Base-by-base conservation (phyloP, 805 yeast species). In the Millerozyma acaciae region DNA sequence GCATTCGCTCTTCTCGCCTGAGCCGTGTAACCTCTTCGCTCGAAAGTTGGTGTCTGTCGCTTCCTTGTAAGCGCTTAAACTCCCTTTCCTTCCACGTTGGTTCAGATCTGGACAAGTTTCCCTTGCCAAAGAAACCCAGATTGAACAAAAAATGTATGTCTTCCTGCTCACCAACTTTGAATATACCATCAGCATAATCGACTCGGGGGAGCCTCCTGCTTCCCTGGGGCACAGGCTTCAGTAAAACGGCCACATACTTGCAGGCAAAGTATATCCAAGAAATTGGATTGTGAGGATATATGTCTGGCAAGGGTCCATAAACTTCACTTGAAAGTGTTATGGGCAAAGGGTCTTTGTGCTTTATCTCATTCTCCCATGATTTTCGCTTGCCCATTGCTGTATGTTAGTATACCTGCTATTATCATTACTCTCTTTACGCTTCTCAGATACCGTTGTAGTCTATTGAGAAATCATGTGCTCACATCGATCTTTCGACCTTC, bases 401-500 rank as follows among this genome's bases (percentile, higher is more conserved):
- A 10, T 14, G 50, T 44, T 48, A 43, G 50, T 50, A 36, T 23
- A 25, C n/a, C n/a, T 27, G 16, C 13, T 5, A 16, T 10, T 6
- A 14, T 26, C 29, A 26, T 8, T 20, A 8, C 10, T 20, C 22
- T 20, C 22, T 20, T 18, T 20, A 19, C 21, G 10, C 15, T 22
- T 16, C 9, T 83, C 95, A 85, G 95, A 85, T 85, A 85, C 95
- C 95, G 95, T 85, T 85, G 94, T 85, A 85, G 95, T 85, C 95
- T 80, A 73, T 75, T 75, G 78, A 74, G 79, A 73, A 78, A 76
- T 75, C 80, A 63, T 73, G 81, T 72, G 79, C 84, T 71, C 75
- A 76, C 85, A 78, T 25, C 30, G 59, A 50, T 32, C 47, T 30
- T 31, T 33, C 38, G 37, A 42, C 37, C 56, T 50, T 52, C 44